phyloP scores from a whole-genome alignment of 2,329 filamentous ascomycete species.

The Endoconidiophora laricicola region DNA sequence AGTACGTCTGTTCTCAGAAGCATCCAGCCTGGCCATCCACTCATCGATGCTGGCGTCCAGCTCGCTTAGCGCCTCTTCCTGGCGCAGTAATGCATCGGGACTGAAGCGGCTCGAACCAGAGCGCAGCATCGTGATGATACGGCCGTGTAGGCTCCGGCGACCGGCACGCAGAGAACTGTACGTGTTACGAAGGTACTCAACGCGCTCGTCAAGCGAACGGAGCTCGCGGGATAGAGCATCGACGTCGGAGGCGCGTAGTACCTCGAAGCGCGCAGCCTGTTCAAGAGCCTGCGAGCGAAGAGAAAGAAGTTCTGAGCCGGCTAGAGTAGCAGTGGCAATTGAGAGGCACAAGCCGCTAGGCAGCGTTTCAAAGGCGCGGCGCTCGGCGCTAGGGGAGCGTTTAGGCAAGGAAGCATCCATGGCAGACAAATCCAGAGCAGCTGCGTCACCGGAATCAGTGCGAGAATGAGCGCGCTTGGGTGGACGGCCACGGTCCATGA shows the following conservation, averaged over 20 bases:
- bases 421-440: conserved; percentile 14
- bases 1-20: conserved; percentile 60
- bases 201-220: conserved; percentile 57
- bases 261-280: conserved; percentile 46
- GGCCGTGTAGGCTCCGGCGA: conserved; percentile 57
- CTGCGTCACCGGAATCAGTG: conserved; percentile 18
- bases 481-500: conserved; percentile 46
- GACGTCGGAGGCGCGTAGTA: conserved; percentile 45
- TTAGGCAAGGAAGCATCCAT: conserved; percentile 26
- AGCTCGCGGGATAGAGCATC: conserved; percentile 56
- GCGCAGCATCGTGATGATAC: conserved; percentile 62
- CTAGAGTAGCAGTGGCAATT: conserved; percentile 34
- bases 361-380: conserved; percentile 42
- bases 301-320: conserved; percentile 29
- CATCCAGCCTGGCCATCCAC: conserved; percentile 65
- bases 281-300: conserved; percentile 45
- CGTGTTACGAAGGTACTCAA: conserved; percentile 61
- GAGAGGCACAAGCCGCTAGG: conserved; percentile 38
- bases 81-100: conserved; percentile 57
- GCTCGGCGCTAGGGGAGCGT: conserved; percentile 33
- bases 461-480: conserved; percentile 33
- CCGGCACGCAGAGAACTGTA: conserved; percentile 60
- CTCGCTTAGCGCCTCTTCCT: conserved; percentile 63
- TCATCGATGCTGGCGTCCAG: conserved; percentile 65
- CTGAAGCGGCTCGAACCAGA: conserved; percentile 51